Conservation (phyloP, 495 filamentous ascomycete species). For the Evernia prunastri region DNA sequence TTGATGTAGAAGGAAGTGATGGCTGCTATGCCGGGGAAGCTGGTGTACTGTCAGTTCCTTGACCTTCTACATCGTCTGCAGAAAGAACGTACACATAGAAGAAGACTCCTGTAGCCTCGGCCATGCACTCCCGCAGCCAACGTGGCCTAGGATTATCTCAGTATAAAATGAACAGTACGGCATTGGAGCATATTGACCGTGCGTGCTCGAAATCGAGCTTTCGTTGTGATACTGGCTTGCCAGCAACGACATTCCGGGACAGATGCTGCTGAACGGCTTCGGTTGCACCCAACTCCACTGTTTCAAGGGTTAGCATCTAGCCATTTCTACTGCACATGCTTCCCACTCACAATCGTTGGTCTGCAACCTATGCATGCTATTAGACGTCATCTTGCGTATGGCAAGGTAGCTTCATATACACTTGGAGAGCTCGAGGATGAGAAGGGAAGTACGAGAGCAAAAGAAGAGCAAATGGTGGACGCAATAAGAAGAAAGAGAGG, state of each 20-base stretch:
- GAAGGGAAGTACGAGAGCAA: neutral
- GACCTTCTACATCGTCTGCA: neutral
- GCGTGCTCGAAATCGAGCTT: slow-evolving; percentile 46
- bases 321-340: neutral
- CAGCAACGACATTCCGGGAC: slow-evolving; percentile 38
- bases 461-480: neutral
- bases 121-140: slow-evolving; percentile 42
- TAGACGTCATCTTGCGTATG: slow-evolving; percentile 11
- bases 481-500: neutral
- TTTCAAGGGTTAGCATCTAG: neutral
- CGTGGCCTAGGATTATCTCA: slow-evolving; percentile 27
- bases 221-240: slow-evolving; percentile 41
- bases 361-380: slow-evolving; percentile 13
- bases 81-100: slow-evolving; percentile 39
- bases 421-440: neutral
- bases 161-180: neutral
- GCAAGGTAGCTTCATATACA: neutral
- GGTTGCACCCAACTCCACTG: slow-evolving; percentile 40
- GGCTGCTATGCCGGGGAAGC: slow-evolving; percentile 44
- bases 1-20: slow-evolving; percentile 42
- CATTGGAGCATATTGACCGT: slow-evolving; percentile 19
- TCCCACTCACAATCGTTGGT: slow-evolving; percentile 21
- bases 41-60: slow-evolving; percentile 17
- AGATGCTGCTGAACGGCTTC: slow-evolving; percentile 44
- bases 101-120: slow-evolving; percentile 48